phyloP scores from a whole-genome alignment of 2,329 filamentous ascomycete genomes.

The Elsinoe ampelina region DNA sequence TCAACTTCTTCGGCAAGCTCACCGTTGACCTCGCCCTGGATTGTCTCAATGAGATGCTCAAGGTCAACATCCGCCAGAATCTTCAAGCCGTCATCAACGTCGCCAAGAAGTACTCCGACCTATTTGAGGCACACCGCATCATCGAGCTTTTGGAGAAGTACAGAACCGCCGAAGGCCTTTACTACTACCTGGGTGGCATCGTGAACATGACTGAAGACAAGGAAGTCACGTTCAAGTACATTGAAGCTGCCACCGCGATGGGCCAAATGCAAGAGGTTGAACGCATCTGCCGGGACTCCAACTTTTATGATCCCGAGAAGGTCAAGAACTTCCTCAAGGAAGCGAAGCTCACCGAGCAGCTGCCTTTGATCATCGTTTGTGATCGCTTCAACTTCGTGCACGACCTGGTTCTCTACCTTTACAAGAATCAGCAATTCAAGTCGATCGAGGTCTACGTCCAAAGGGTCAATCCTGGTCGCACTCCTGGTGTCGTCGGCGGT shows the following conservation, averaged over 20 bases:
- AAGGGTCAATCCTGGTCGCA: constrained; percentile 83
- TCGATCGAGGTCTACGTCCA: constrained; percentile 98
- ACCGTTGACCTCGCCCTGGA: constrained; percentile 93
- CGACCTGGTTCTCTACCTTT: constrained; percentile 89
- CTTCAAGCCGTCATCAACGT: constrained; percentile 90
- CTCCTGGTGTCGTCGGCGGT: constrained; percentile 86
- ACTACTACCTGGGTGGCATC: constrained; percentile 96
- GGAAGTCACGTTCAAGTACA: constrained; percentile 98
- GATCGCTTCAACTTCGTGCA: constrained; percentile 99
- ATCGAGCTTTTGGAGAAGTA: constrained; percentile 97
- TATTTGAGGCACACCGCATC: constrained; percentile 75
- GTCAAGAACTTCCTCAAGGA: constrained; percentile 99
- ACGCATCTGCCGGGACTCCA: constrained; percentile 91
- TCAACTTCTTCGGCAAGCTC: constrained; percentile 85
- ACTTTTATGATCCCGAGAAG: constrained; percentile 82
- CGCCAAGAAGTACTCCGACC: constrained; percentile 94
- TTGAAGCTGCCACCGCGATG: constrained; percentile 91
- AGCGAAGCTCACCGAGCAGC: constrained; percentile 79
- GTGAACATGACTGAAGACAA: constrained; percentile 93
- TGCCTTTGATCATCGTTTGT: constrained; percentile 95
- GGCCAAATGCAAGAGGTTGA: constrained; percentile 92
- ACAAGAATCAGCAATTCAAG: constrained; percentile 98
- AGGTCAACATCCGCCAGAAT: constrained; percentile 93
- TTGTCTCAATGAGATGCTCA: constrained; percentile 92
- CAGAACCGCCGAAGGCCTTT: constrained; percentile 90